Percentiles rank a stretch among this genome's conserved stretches.
These are phyloP conservation scores for Apiospora aurea DNA, from an alignment of 2,329 filamentous ascomycete genomes.

Conservation along the genomic window DNA sequence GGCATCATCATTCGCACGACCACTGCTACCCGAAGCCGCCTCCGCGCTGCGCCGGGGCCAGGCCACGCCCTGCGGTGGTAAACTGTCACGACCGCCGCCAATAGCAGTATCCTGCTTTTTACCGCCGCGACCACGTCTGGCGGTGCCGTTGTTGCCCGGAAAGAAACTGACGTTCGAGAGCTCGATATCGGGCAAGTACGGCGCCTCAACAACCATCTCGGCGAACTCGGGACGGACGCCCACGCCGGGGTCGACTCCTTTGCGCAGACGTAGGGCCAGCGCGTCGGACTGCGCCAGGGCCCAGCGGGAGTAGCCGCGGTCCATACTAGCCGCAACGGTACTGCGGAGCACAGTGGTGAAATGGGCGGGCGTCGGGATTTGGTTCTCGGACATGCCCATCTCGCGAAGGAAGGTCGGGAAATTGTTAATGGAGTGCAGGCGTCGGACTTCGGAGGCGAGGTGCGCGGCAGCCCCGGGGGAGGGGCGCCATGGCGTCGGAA, in stretches of 20 bases:
- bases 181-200: neutral
- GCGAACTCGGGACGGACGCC: slow-evolving; percentile 6
- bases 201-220: neutral
- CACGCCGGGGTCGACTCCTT: slow-evolving; percentile 30
- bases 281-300: slow-evolving; percentile 29
- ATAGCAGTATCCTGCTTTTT: too few relatives aligned
- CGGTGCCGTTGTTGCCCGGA: neutral
- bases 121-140: neutral
- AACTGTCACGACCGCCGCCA: neutral
- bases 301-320: slow-evolving; percentile 43
- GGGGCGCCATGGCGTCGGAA: slow-evolving; percentile 56
- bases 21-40: neutral
- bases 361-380: slow-evolving; percentile 31
- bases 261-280: slow-evolving; percentile 33
- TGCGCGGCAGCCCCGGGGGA: slow-evolving; percentile 45
- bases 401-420: slow-evolving; percentile 51
- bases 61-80: neutral
- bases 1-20: neutral
- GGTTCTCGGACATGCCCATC: slow-evolving; percentile 48
- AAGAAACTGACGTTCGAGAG: neutral
- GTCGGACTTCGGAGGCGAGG: slow-evolving; percentile 52
- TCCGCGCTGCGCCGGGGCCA: neutral
- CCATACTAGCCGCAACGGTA: slow-evolving; percentile 44
- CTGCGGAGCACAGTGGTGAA: slow-evolving; percentile 45
- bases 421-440: slow-evolving; percentile 49